These are phyloP conservation scores for Blumeria hordei DNA, from an alignment of 2,329 filamentous ascomycete genomes.

Conservation along the genomic window DNA sequence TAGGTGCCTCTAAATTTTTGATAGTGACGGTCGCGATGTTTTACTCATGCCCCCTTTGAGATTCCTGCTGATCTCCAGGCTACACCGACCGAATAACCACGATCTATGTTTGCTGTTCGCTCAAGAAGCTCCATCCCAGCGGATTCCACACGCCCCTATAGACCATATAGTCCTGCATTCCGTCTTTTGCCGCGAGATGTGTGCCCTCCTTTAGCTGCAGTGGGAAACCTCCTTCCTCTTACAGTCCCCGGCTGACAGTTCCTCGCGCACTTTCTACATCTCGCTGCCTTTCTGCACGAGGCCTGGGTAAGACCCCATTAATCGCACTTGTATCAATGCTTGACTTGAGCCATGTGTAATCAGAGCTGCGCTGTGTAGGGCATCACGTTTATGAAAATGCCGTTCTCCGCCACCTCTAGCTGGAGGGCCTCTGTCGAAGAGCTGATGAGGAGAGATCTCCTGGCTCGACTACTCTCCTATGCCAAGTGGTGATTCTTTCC, in stretches of 20 bases:
- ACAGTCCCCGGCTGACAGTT: neutral
- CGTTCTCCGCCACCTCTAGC: neutral
- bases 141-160: neutral
- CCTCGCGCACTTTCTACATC: neutral
- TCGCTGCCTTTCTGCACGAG: neutral
- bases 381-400: neutral
- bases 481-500: neutral
- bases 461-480: neutral
- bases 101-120: neutral
- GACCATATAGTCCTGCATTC: neutral
- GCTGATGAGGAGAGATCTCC: neutral
- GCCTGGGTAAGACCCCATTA: neutral
- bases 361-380: neutral
- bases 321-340: neutral
- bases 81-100: too few relatives aligned
- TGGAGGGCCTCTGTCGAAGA: neutral
- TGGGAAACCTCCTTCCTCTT: neutral
- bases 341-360: neutral
- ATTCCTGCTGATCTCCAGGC: too few relatives aligned
- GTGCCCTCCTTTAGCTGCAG: neutral
- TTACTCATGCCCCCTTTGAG: too few relatives aligned
- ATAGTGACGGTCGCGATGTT: too few relatives aligned
- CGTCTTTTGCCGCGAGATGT: conserved; percentile 3
- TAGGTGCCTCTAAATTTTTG: too few relatives aligned
- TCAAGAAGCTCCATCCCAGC: neutral